Evolutionary conservation across 2,329 filamentous ascomycete genomes (phyloP).

Genomic region (Fusarium marasasianum): DNA sequence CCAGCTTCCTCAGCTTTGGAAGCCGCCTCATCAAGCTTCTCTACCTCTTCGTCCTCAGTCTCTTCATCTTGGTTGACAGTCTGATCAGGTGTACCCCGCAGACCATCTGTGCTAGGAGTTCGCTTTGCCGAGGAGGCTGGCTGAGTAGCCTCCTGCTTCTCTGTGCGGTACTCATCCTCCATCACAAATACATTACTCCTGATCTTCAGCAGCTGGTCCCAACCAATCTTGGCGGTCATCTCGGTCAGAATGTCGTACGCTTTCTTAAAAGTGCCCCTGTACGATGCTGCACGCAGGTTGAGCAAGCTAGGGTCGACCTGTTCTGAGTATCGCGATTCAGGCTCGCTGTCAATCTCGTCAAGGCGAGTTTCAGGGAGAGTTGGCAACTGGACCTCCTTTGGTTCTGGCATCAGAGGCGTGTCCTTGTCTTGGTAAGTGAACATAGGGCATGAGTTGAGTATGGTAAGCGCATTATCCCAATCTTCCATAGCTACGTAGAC

Average conservation of each 20-base stretch:
- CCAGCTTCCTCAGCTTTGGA: constrained; percentile 42
- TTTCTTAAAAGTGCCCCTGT: constrained; percentile 95
- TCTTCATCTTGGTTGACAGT: constrained; percentile 59
- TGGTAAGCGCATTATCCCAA: constrained; percentile 95
- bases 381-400: constrained; percentile 85
- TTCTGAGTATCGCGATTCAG: constrained; percentile 81
- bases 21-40: constrained; percentile 45
- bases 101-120: constrained; percentile 81
- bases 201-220: constrained; percentile 95
- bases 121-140: constrained; percentile 63
- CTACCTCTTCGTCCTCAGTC: constrained; percentile 46
- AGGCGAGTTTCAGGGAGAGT: constrained; percentile 88
- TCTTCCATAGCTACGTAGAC: constrained; percentile 94
- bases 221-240: constrained; percentile 95
- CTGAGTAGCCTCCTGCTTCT: constrained; percentile 73
- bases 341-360: constrained; percentile 95
- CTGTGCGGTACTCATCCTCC: constrained; percentile 97
- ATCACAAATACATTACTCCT: constrained; percentile 98
- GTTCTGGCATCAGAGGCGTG: constrained; percentile 91
- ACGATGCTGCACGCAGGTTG: constrained; percentile 85
- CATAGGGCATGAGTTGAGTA: constrained; percentile 98
- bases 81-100: constrained; percentile 75
- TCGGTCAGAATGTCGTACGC: constrained; percentile 95
- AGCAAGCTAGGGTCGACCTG: constrained; percentile 87
- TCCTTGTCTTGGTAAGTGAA: constrained; percentile 99